Conservation (phyloP, 176 grass and related monocot species). For the Triticum timopheevii region DNA sequence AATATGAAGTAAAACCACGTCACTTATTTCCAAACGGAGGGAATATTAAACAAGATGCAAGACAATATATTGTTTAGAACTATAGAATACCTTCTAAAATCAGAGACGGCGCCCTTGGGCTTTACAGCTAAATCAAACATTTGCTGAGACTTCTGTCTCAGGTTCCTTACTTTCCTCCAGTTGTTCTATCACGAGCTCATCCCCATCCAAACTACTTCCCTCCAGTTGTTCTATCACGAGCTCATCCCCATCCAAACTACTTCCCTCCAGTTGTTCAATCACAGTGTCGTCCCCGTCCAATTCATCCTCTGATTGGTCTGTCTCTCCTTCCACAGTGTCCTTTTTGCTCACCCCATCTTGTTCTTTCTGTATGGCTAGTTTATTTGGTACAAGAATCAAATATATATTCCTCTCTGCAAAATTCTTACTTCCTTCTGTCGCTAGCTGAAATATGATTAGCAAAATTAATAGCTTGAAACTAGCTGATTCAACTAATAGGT, state of each 20-base stretch:
- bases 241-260: constrained; percentile 21
- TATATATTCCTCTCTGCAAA: constrained; percentile 78
- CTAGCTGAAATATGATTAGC: constrained; percentile 58
- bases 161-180: constrained; percentile 41
- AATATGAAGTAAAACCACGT: no score
- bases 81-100: constrained; percentile 33
- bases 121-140: constrained; percentile 52
- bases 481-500: constrained; percentile 8
- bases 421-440: constrained; percentile 77
- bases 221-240: not conserved
- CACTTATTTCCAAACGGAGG: no score
- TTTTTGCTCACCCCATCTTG: constrained; percentile 68
- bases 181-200: constrained; percentile 13
- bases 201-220: not conserved
- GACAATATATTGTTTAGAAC: not conserved
- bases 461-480: not conserved
- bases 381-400: constrained; percentile 84
- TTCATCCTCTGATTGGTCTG: constrained; percentile 28
- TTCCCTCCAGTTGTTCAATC: constrained; percentile 30
- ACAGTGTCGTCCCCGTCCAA: constrained; percentile 14
- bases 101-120: not conserved
- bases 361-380: constrained; percentile 82
- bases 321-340: constrained; percentile 25
- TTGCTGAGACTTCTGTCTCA: constrained; percentile 58
- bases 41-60: not conserved